Base-by-base conservation (phyloP, 2,329 filamentous ascomycete species). In the Aspergillaceae sp. region DNA sequence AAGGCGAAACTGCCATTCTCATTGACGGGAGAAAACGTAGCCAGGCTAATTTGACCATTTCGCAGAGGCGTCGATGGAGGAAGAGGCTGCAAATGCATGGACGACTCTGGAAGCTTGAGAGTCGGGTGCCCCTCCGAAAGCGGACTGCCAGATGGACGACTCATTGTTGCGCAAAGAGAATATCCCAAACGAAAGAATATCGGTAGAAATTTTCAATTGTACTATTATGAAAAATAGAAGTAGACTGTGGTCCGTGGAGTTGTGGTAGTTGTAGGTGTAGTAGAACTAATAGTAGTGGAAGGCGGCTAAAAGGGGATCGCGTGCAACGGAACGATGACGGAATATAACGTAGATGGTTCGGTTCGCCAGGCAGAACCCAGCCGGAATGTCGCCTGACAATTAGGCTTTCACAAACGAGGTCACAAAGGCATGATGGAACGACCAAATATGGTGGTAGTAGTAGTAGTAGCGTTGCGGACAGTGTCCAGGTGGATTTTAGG, bases 1-100 rank as follows among this genome's bases (percentile, higher is more conserved):
- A 94, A 94, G 61, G 92, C 90, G 65, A 95, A 98, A 67, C 88
- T 92, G 51, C 92, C 92, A 67, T 94, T 90, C 67, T 94, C 84
- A 63, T 91, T 94, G 53, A 97, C 88, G 4, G 89, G 87, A 29
- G 87, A 92, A 60, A 88, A 82, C 10, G 82, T 75, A 53, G 86
- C 81, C 38, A 84, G 62, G 28, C 71, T 73, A 28, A 80, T 66
- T 55, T 78, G 74, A 46, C 69, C 68, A 46, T 58, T 71, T 48
- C 69, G 67, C 56, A 56, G 56, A 7, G 52, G 45, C 28, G 36
- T 54, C 45, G 8, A 50, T 46, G 29, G 54, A 52, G 33, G 51
- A 48, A 8, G 56, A 57, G 29, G 56, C 32, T 56, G 50, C 46
- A 55, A 49, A 38, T 50, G 50, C 40, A 59, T 56, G 29, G 61